Conservation (phyloP, 2,329 filamentous ascomycete genomes). For the Cryphonectria naterciae region DNA sequence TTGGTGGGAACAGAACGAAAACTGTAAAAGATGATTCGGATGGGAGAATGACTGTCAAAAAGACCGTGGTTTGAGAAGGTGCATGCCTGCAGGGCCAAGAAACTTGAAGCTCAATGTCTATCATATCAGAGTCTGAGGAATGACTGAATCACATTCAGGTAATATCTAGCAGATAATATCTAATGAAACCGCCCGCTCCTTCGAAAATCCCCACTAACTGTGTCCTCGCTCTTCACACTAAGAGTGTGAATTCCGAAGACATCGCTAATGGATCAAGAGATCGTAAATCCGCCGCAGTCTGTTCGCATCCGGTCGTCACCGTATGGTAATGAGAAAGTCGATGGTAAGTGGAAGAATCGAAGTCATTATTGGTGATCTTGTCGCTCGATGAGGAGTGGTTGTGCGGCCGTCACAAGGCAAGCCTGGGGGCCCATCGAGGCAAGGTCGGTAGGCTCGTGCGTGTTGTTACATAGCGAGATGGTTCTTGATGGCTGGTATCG, state of each 20-base stretch:
- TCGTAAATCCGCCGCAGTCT: neutral
- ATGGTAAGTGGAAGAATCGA: neutral
- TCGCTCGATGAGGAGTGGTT: neutral
- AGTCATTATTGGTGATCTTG: neutral
- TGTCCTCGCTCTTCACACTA: neutral
- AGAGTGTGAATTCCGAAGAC: neutral
- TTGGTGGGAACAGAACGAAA: no score
- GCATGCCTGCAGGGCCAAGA: no score
- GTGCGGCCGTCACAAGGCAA: constrained; percentile 13
- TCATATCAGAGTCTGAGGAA: neutral
- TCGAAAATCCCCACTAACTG: constrained; percentile 1
- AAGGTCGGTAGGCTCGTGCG: neutral
- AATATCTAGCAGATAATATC: neutral
- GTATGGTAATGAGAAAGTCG: constrained; percentile 3
- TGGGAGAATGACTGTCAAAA: no score
- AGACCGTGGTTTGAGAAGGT: no score
- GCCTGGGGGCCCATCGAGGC: neutral
- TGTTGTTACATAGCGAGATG: neutral
- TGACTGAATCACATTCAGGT: neutral
- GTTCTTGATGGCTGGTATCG: neutral
- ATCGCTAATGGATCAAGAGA: constrained; percentile 8
- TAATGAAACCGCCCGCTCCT: neutral
- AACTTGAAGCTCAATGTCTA: no score
- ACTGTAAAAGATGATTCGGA: no score
- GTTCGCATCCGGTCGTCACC: constrained; percentile 13